These are phyloP conservation scores for Pseudozyma thailandica DNA, from an alignment of 1,284 basidiomycete species.

Conservation along the genomic window DNA sequence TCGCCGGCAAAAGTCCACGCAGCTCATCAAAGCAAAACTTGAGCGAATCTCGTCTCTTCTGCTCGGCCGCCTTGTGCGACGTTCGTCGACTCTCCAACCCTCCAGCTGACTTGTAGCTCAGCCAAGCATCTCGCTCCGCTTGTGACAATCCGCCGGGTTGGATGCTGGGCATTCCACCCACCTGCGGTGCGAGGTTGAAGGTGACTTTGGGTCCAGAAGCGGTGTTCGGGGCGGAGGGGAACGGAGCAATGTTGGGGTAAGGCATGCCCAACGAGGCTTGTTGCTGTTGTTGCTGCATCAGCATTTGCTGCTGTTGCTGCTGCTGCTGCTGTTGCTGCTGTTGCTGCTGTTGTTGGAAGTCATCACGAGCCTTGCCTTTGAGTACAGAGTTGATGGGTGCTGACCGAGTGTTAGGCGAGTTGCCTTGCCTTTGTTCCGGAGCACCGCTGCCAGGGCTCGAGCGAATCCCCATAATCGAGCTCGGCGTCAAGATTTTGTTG, in stretches of 20 bases:
- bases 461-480: conserved; percentile 64
- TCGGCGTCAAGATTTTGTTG: conserved; percentile 61
- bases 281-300: conserved; percentile 24
- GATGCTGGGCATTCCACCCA: conserved; percentile 37
- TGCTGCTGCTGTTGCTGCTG: conserved; percentile 21
- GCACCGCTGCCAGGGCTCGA: conserved; percentile 14
- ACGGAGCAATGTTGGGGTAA: conserved; percentile 36
- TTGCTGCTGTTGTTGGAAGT: conserved; percentile 21
- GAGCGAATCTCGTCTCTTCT: conserved; percentile 92
- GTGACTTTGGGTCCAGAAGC: conserved; percentile 34
- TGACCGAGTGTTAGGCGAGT: conserved; percentile 13
- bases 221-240: conserved; percentile 9
- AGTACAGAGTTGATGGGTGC: conserved; percentile 2
- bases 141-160: conserved; percentile 49
- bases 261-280: conserved; percentile 11
- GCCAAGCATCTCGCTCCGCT: conserved; percentile 57
- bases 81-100: conserved; percentile 76
- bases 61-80: conserved; percentile 96
- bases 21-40: conserved; percentile 97
- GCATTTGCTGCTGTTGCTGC: conserved; percentile 17
- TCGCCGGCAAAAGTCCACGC: conserved; percentile 79
- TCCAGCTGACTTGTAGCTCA: conserved; percentile 46
- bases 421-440: conserved; percentile 12
- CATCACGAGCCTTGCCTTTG: conserved; percentile 35
- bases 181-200: conserved; percentile 36